phyloP scores from a whole-genome alignment of 2,329 filamentous ascomycete genomes.

The Penicillium fuscoglaucum region DNA sequence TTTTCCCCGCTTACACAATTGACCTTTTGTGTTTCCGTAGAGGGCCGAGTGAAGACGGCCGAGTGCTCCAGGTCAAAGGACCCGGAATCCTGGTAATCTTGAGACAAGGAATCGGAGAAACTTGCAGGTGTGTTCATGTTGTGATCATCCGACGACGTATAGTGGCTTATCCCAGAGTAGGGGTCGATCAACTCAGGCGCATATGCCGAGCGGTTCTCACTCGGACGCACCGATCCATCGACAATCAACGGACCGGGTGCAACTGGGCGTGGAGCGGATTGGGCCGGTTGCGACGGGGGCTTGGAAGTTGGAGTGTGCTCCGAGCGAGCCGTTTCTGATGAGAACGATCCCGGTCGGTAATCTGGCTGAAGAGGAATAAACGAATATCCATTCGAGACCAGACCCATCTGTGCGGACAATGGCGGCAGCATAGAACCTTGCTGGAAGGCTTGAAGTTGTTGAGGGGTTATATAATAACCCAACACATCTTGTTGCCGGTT shows the following conservation, averaged over 20 bases:
- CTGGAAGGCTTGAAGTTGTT: constrained; percentile 44
- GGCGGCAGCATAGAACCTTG: constrained; percentile 42
- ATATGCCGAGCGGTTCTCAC: constrained; percentile 37
- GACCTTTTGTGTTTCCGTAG: constrained; percentile 27
- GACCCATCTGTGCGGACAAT: constrained; percentile 39
- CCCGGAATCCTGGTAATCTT: constrained; percentile 40
- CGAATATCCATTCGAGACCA: constrained; percentile 41
- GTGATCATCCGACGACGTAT: constrained; percentile 44
- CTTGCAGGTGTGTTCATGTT: constrained; percentile 40
- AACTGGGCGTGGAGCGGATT: constrained; percentile 28
- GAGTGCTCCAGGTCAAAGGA: constrained; percentile 39
- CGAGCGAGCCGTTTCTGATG: constrained; percentile 28
- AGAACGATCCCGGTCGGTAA: constrained; percentile 31
- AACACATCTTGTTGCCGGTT: constrained; percentile 45
- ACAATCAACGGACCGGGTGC: constrained; percentile 47
- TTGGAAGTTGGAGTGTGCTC: constrained; percentile 28
- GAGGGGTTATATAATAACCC: constrained; percentile 49
- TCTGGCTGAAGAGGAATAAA: constrained; percentile 37
- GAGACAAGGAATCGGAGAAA: constrained; percentile 41
- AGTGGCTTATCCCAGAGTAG: constrained; percentile 39
- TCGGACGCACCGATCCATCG: constrained; percentile 47
- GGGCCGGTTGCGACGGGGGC: constrained; percentile 19
- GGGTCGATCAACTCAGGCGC: constrained; percentile 39
- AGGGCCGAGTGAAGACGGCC: constrained; percentile 28
- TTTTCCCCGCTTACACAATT: constrained; percentile 14